Conservation (phyloP, 257 asterid species). For the Forsythia suspensa region DNA sequence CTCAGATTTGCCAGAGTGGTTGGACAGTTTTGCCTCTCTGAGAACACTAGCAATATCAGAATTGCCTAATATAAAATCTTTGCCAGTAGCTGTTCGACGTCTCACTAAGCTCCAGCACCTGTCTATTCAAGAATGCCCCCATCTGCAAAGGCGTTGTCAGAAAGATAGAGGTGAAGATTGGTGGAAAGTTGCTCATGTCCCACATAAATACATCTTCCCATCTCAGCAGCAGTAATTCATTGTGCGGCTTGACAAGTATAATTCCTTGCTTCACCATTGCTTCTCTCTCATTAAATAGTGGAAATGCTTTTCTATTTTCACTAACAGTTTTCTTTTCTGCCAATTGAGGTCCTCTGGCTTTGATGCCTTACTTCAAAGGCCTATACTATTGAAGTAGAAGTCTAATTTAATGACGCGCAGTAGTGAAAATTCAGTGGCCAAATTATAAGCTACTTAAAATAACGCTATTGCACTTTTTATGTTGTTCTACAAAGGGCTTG, state of each 20-base stretch:
- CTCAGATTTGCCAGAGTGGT: slow-evolving; percentile 1
- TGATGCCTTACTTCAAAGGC: too few species aligned
- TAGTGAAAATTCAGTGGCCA: too few species aligned
- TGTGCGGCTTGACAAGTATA: background rate
- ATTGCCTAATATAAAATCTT: slow-evolving; percentile 1
- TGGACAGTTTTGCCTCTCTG: slow-evolving; percentile 2
- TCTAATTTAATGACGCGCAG: too few species aligned
- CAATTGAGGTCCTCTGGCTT: background rate
- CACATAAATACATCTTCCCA: background rate
- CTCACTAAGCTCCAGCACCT: slow-evolving; percentile 17
- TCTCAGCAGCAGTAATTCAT: background rate
- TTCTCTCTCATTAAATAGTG: background rate
- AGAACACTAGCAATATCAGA: slow-evolving; percentile 18
- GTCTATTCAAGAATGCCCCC: slow-evolving; percentile 18
- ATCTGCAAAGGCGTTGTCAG: slow-evolving; percentile 14
- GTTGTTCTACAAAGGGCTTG: background rate
- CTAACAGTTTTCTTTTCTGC: background rate
- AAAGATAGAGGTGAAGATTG: slow-evolving; percentile 14
- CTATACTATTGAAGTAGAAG: too few species aligned
- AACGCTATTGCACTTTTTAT: background rate
- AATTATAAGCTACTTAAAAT: background rate
- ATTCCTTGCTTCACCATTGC: background rate
- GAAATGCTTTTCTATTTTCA: background rate
- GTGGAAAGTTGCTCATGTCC: slow-evolving; percentile 19
- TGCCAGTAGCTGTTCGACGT: slow-evolving; percentile 6